A percentile compares a stretch with the other conserved stretches of the same genome.
phyloP scores from a whole-genome alignment of 768 basidiomycete genomes.

The Mycena maculata region DNA sequence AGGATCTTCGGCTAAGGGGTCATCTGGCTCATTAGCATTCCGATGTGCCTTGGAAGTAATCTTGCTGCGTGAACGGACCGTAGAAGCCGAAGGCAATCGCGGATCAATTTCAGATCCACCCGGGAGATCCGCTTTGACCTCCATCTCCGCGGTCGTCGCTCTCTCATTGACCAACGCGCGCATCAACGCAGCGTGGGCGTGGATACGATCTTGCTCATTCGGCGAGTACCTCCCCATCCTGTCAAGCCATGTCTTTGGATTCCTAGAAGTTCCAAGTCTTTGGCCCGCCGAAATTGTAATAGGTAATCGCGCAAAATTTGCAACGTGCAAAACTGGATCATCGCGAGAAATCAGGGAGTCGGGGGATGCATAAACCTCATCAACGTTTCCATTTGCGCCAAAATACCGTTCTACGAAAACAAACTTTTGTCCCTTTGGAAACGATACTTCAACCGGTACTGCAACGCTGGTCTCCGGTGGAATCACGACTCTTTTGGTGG shows the following conservation, averaged over 20 bases:
- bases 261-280: slow-evolving; percentile 13
- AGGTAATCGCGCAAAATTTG: slow-evolving; percentile 1
- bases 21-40: not conserved
- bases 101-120: not conserved
- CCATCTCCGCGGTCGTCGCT: not conserved
- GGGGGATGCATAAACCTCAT: slow-evolving; percentile 14
- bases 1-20: not conserved
- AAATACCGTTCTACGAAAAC: slow-evolving; percentile 31
- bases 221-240: not conserved
- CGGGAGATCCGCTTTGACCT: not conserved
- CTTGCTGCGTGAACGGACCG: not conserved
- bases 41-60: not conserved
- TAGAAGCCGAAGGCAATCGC: not conserved
- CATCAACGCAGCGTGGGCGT: not conserved
- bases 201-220: not conserved
- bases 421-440: not conserved
- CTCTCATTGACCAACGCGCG: not conserved
- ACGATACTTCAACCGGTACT: slow-evolving; percentile 7
- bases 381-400: not conserved
- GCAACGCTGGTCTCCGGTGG: slow-evolving; percentile 22
- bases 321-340: not conserved
- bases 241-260: slow-evolving; percentile 31
- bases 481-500: slow-evolving; percentile 22
- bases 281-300: slow-evolving; percentile 25
- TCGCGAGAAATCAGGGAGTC: slow-evolving; percentile 29